phyloP scores from a whole-genome alignment of 1,284 basidiomycete species.

The Fomitopsis pinicola region DNA sequence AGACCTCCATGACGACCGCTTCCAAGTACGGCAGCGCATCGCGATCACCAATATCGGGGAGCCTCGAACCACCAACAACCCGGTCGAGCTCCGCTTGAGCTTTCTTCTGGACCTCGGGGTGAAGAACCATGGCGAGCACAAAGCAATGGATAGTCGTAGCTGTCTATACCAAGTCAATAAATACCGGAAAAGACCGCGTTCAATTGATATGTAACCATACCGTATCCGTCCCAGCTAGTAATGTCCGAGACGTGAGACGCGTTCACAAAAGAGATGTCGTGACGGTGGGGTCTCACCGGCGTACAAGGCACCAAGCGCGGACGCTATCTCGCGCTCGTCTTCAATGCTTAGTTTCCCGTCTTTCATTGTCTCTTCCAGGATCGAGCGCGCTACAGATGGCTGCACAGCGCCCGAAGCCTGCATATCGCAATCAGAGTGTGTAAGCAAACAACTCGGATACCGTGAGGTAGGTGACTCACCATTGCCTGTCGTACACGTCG shows the following conservation, averaged over 20 bases:
- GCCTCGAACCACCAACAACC: slow-evolving; percentile 39
- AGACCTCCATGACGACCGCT: slow-evolving; percentile 44
- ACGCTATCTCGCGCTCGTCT: slow-evolving; percentile 53
- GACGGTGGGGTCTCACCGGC: slow-evolving; percentile 24
- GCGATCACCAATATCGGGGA: slow-evolving; percentile 45
- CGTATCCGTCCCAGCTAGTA: slow-evolving; percentile 28
- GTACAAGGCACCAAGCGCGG: slow-evolving; percentile 47
- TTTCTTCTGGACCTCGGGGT: slow-evolving; percentile 45
- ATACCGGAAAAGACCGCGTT: slow-evolving; percentile 12
- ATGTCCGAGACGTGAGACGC: not conserved
- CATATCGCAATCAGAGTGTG: not conserved
- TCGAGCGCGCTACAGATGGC: slow-evolving; percentile 46
- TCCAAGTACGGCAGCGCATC: slow-evolving; percentile 50
- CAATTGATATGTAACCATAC: slow-evolving; percentile 14
- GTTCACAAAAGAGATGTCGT: not conserved
- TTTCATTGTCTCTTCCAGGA: slow-evolving; percentile 31
- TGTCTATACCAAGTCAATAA: not conserved
- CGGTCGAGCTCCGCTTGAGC: slow-evolving; percentile 29
- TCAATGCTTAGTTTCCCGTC: slow-evolving; percentile 12
- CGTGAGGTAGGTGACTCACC: slow-evolving; percentile 7
- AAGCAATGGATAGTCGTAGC: slow-evolving; percentile 21
- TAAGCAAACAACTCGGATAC: not conserved
- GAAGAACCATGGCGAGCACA: slow-evolving; percentile 44
- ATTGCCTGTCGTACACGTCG: slow-evolving; percentile 46
- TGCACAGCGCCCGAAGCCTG: slow-evolving; percentile 38